Base-by-base conservation (phyloP, 148 eudicot species). In the Arbutus unedo region DNA sequence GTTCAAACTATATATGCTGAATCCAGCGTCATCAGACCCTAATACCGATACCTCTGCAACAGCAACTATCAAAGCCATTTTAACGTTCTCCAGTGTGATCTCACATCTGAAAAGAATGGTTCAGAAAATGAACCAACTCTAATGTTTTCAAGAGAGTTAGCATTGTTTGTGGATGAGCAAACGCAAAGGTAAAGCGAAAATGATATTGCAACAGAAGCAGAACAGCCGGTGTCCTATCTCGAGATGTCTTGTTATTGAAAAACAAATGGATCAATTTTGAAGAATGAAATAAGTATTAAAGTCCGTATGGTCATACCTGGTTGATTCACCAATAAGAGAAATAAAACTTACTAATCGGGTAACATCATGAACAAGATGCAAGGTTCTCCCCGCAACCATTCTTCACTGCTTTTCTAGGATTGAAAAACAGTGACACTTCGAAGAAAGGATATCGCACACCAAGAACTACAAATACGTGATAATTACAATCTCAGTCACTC, bases 261-360 rank as follows among this genome's bases (percentile, higher is more conserved):
- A 45, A 18, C n/a, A 55, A 6, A 9, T 50, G 9, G 47, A 50
- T 16, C 76, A 41, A 68, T 64, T 38, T 79, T 49, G 60, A 51
- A 18, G 25, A 53, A 67, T 51, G 62, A 80, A 66, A 80, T 19
- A 80, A 68, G 62, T 31, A 50, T 18, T 38, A 48, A 38, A 13
- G 3, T 41, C 45, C 15, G 2, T 31, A 10, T 0, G 15, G 44
- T 25, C 14, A 11, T 38, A 38, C 76, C 50, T 43, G 43, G 25
- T 54, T 80, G 75, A 43, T 49, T 80, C 76, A 49, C 76, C 31
- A 4, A 49, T 38, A 2, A 68, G 9, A 67, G 76, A 80, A 57
- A 44, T 31, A 15, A 15, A 38, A 67, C 15, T 38, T 67, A 31
- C 64, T 8, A 67, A 16, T 50, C 76, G 38, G 38, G 38, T 31